Conservation (phyloP, 2,329 filamentous ascomycete species). For the Colletotrichum sp. region DNA sequence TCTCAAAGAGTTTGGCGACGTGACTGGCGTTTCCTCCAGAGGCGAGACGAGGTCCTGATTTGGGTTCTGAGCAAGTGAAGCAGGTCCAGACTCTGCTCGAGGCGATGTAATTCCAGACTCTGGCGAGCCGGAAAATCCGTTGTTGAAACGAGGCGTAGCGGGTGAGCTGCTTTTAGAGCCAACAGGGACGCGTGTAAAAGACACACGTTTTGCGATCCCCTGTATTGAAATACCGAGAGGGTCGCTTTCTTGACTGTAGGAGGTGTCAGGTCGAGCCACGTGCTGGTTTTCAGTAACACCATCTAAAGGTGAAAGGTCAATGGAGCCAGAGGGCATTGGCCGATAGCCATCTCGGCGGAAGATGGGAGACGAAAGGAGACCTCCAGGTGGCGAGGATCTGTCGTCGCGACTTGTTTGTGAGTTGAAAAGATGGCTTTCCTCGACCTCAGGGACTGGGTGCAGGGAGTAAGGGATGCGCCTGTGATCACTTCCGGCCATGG, state of each 20-base stretch:
- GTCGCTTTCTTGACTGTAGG: background rate
- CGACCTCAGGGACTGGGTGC: conserved; percentile 2
- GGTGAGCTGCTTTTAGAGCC: conserved; percentile 17
- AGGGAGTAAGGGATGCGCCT: background rate
- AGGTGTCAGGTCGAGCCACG: background rate
- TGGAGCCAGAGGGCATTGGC: background rate
- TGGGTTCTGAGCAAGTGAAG: background rate
- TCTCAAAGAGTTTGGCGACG: background rate
- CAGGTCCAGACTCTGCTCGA: background rate
- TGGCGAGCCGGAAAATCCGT: background rate
- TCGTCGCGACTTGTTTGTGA: background rate
- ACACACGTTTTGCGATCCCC: background rate
- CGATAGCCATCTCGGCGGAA: conserved; percentile 7
- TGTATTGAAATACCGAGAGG: background rate
- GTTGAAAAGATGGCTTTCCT: background rate
- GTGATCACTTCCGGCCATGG: background rate
- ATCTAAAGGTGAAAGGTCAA: conserved; percentile 9
- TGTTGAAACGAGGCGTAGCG: background rate
- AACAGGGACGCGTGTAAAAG: conserved; percentile 7
- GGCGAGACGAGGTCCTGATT: conserved; percentile 9
- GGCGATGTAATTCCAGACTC: background rate
- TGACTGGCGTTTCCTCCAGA: background rate
- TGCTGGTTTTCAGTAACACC: background rate
- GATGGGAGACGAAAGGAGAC: conserved; percentile 1
- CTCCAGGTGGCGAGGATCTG: background rate